Conservation (phyloP, 345 rosid species). For the Triadica sebifera region DNA sequence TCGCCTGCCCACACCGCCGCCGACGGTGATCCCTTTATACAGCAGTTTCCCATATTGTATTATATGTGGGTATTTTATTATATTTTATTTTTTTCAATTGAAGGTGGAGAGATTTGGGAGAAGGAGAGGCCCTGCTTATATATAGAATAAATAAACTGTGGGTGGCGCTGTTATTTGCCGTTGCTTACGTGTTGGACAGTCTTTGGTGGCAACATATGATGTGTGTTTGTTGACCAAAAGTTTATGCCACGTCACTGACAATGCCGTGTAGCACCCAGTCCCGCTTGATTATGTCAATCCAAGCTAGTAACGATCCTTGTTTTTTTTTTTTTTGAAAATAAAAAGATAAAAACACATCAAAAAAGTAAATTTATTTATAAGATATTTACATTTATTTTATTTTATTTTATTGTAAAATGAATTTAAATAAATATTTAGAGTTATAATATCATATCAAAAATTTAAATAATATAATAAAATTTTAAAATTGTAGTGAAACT, state of each 20-base stretch:
- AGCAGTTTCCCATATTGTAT: slow-evolving; percentile 47
- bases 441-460: too few species aligned
- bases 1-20: slow-evolving; percentile 36
- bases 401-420: too few species aligned
- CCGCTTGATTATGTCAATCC: background rate
- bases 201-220: slow-evolving; percentile 1
- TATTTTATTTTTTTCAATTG: background rate
- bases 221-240: slow-evolving; percentile 18
- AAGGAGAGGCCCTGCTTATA: slow-evolving; percentile 6
- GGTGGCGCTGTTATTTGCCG: too few species aligned
- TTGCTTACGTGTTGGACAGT: background rate
- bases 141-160: background rate
- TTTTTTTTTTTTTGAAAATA: too few species aligned
- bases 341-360: too few species aligned
- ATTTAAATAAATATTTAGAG: too few species aligned
- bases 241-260: background rate
- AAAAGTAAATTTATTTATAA: too few species aligned
- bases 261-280: slow-evolving; percentile 4
- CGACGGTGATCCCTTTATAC: slow-evolving; percentile 14
- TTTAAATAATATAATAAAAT: too few species aligned
- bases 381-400: too few species aligned
- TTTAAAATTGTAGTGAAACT: too few species aligned
- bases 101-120: slow-evolving; percentile 18
- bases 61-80: too few species aligned
- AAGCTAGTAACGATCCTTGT: too few species aligned